Conservation (phyloP, 768 basidiomycete species). For the Boletus barrowsii region DNA sequence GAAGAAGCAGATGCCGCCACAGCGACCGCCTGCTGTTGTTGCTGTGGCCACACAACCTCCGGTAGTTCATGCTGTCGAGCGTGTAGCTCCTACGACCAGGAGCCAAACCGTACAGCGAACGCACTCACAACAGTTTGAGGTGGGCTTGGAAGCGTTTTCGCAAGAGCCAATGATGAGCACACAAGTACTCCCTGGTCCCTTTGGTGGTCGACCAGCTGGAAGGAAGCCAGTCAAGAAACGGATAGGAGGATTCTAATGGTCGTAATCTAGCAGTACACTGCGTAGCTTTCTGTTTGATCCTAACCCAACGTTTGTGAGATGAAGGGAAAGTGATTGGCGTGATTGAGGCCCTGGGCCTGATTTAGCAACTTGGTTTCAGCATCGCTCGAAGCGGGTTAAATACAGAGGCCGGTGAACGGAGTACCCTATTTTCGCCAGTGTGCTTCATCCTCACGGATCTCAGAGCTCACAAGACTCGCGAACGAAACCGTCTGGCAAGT, state of each 20-base stretch:
- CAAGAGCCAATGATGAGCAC: constrained; percentile 59
- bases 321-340: neutral
- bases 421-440: constrained; percentile 21
- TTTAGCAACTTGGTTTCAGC: constrained; percentile 25
- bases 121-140: constrained; percentile 16
- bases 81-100: neutral
- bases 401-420: constrained; percentile 16
- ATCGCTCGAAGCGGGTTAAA: neutral
- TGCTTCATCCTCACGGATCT: constrained; percentile 18
- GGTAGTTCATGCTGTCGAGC: constrained; percentile 7
- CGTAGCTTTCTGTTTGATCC: neutral
- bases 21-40: constrained; percentile 41
- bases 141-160: constrained; percentile 18
- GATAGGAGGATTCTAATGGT: constrained; percentile 66
- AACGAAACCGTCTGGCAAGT: constrained; percentile 15
- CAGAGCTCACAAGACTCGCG: constrained; percentile 8
- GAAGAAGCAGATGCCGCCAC: constrained; percentile 20
- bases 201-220: constrained; percentile 55
- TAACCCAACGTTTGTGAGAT: constrained; percentile 2
- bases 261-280: neutral
- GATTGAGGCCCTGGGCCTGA: constrained; percentile 1
- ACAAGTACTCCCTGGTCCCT: constrained; percentile 67
- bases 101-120: constrained; percentile 14
- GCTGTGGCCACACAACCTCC: constrained; percentile 25
- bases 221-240: constrained; percentile 65